These are phyloP conservation scores for Aspergillus latus DNA, from an alignment of 2,329 filamentous ascomycete species.

Conservation along the genomic window DNA sequence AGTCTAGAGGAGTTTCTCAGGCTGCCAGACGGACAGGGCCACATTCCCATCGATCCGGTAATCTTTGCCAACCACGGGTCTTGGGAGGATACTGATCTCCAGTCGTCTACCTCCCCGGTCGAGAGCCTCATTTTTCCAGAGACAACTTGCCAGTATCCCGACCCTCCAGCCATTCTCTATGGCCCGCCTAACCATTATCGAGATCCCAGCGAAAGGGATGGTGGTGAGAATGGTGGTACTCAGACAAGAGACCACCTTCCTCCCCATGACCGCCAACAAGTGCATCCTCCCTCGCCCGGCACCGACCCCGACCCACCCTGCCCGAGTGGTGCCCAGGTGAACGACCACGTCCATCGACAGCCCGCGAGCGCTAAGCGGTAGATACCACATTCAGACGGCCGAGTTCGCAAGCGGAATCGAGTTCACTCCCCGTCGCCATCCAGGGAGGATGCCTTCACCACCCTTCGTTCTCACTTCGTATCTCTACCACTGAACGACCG, in stretches of 20 bases:
- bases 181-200: slow-evolving; percentile 1
- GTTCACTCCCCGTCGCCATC: background rate
- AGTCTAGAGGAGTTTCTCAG: too few species aligned
- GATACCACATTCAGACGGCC: background rate
- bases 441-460: slow-evolving; percentile 6
- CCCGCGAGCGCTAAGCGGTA: slow-evolving; percentile 11
- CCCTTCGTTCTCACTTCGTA: slow-evolving; percentile 15
- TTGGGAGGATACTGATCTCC: slow-evolving; percentile 8
- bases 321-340: background rate
- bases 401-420: slow-evolving; percentile 7
- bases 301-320: background rate
- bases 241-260: slow-evolving; percentile 6
- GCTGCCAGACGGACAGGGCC: too few species aligned
- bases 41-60: too few species aligned
- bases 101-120: slow-evolving; percentile 5
- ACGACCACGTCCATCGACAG: background rate
- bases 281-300: slow-evolving; percentile 1
- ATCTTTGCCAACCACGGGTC: too few species aligned
- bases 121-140: slow-evolving; percentile 8
- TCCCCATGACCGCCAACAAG: slow-evolving; percentile 1
- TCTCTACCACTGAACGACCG: slow-evolving; percentile 9
- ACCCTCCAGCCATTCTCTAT: slow-evolving; percentile 9
- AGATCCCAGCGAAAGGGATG: slow-evolving; percentile 6
- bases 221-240: slow-evolving; percentile 1
- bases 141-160: slow-evolving; percentile 13